phyloP scores from a whole-genome alignment of 1,139 yeast genomes.

The Magnusiomyces magnusii region DNA sequence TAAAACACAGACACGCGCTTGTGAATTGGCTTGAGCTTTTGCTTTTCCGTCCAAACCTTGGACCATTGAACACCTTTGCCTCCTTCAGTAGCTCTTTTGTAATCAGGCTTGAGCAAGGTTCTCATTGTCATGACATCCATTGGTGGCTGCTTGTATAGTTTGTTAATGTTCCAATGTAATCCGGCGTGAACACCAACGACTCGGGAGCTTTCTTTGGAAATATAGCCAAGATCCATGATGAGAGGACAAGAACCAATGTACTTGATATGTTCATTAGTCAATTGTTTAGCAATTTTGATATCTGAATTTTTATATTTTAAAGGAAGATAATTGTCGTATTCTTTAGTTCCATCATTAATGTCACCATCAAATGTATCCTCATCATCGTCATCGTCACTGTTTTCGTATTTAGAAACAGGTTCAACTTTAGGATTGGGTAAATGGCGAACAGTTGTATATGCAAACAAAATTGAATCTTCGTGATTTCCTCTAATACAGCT shows the following conservation, averaged over 20 bases:
- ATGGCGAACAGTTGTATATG: conserved; percentile 54
- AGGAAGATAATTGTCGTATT: conserved; percentile 2
- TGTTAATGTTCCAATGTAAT: conserved; percentile 49
- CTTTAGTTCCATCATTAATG: conserved; percentile 16
- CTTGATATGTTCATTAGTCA: conserved; percentile 52
- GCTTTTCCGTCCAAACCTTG: conserved; percentile 49
- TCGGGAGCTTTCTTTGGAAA: conserved; percentile 40
- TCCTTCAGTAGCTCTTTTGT: conserved; percentile 45
- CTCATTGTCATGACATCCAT: conserved; percentile 56
- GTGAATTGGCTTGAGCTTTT: conserved; percentile 24
- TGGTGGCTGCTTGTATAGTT: conserved; percentile 53
- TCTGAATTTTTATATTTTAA: conserved; percentile 26
- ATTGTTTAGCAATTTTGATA: conserved; percentile 53
- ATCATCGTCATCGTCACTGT: conserved; percentile 7
- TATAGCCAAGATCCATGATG: conserved; percentile 53
- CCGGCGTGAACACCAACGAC: conserved; percentile 82
- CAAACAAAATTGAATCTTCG: conserved; percentile 56
- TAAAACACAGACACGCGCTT: conserved; percentile 55
- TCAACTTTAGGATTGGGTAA: conserved; percentile 33
- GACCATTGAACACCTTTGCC: conserved; percentile 54
- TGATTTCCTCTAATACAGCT: conserved; percentile 86
- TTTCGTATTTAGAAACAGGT: conserved; percentile 6
- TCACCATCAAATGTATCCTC: conserved; percentile 11
- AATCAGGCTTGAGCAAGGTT: conserved; percentile 51
- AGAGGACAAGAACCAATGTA: conserved; percentile 56